Evolutionary conservation across 192 early-diverging fungal species (phyloP), one percentile per base, ranked within the genome.

Genomic region (Phycomyces nitens): DNA sequence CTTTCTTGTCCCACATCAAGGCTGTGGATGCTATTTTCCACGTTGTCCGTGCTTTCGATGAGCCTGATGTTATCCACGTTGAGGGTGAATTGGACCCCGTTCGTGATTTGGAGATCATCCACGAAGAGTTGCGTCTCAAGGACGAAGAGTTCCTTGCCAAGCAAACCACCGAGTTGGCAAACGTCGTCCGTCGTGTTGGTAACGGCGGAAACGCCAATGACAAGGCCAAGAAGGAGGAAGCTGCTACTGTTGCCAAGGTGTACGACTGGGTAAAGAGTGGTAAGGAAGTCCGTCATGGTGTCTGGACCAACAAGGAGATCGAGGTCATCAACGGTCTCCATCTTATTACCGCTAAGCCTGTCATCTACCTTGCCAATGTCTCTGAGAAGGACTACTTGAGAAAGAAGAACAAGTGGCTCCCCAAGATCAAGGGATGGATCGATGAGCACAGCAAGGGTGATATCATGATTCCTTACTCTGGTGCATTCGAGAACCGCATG

Each of bases 261-360:
- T 84, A 88, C 71, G 83, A 93, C 34, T 86, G 80, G 68, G 85
- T 99, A 24, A 70, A 75, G n/a, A 83, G 80, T 26, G 77, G 85
- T 8, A 90, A 91, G 72, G 94, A 96, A 62, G 87, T 94, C 21
- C 87, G 97, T 66, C 87, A 88, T 68, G 93, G 91, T 47, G 80
- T 83, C 34, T 99, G 97, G 97, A 80, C 71, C 70, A 92, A 88
- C 76, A 91, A 93, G 83, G 95, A 99, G 70, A 75, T 86, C 26
- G 93, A 92, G 40, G 72, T 93, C 29, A 94, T 98, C 83, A 98
- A 97, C 75, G 58, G 71, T 42, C 83, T 94, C 69, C 78, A 82
- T 49, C 81, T 99, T 55, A 72, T 99, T 59, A 97, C 96, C 12
- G 93, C 95, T 71, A 99, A 99, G 78, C 95, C 97, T 6, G 94